Evolutionary conservation across 192 early-diverging fungal species (phyloP).

Genomic region (Coemansia sp.): DNA sequence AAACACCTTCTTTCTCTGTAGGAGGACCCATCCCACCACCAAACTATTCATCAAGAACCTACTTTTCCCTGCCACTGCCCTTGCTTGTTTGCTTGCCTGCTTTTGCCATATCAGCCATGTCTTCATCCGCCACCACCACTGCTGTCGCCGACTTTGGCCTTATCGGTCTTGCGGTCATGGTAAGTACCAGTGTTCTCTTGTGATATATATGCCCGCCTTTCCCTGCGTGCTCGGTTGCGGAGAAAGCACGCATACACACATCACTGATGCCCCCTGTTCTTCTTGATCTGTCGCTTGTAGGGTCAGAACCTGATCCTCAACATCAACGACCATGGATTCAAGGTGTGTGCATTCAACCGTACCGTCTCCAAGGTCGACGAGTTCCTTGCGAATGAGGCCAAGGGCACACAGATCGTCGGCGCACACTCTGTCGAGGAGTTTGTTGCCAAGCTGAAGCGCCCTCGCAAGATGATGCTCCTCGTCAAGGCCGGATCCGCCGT

Average conservation of each 20-base stretch:
- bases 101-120: conserved; percentile 6
- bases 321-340: conserved; percentile 97
- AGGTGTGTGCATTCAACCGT: conserved; percentile 95
- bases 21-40: neutral
- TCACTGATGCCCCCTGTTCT: neutral
- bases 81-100: neutral
- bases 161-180: conserved; percentile 99
- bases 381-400: conserved; percentile 95
- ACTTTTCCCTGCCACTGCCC: too few species aligned
- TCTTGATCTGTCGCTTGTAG: conserved; percentile 49
- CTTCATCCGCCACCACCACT: conserved; percentile 12
- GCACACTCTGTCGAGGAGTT: conserved; percentile 94
- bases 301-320: conserved; percentile 99
- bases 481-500: conserved; percentile 96
- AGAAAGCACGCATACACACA: too few species aligned
- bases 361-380: conserved; percentile 91
- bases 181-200: conserved; percentile 42
- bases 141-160: conserved; percentile 92
- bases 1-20: neutral
- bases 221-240: neutral
- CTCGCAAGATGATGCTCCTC: conserved; percentile 96
- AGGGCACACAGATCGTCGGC: conserved; percentile 92
- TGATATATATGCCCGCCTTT: neutral
- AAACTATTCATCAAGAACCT: neutral
- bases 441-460: conserved; percentile 89